phyloP scores from a whole-genome alignment of 1,139 yeast genomes.

The Geotrichum siamense region DNA sequence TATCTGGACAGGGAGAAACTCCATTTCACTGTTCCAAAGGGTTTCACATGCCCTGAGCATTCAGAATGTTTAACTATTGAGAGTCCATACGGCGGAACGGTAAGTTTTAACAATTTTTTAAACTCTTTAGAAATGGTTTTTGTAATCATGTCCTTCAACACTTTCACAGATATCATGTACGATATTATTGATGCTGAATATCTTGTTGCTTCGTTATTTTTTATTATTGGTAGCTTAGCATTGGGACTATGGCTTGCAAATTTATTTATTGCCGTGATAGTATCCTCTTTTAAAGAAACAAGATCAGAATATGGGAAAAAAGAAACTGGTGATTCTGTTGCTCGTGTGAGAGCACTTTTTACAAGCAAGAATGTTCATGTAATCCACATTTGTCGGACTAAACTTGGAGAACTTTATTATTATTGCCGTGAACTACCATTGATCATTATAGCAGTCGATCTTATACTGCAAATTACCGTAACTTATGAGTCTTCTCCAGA shows the following conservation, averaged over 20 bases:
- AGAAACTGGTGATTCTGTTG: conserved; percentile 6
- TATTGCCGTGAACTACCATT: conserved; percentile 40
- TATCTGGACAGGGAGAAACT: conserved; percentile 48
- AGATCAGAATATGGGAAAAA: conserved; percentile 25
- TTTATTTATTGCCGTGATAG: conserved; percentile 79
- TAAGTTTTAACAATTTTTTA: conserved; percentile 77
- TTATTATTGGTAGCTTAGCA: conserved; percentile 64
- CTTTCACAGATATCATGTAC: conserved; percentile 88
- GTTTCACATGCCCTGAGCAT: conserved; percentile 71
- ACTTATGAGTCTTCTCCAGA: conserved; percentile 19
- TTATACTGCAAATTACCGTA: conserved; percentile 46
- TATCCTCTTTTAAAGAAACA: conserved; percentile 53
- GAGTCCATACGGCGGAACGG: conserved; percentile 68
- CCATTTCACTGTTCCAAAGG: conserved; percentile 49
- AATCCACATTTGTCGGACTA: conserved; percentile 20
- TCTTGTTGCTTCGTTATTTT: conserved; percentile 69
- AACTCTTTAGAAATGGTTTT: conserved; percentile 80
- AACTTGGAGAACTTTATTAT: conserved; percentile 22
- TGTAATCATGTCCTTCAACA: conserved; percentile 83
- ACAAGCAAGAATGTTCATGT: conserved; percentile 17
- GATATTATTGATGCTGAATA: conserved; percentile 77
- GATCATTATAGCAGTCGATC: conserved; percentile 42
- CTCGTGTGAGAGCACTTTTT: conserved; percentile 1
- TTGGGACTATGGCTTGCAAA: conserved; percentile 82
- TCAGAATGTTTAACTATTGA: conserved; percentile 63